phyloP scores from a whole-genome alignment of 805 yeast species.

The Candida silvicultrix region DNA sequence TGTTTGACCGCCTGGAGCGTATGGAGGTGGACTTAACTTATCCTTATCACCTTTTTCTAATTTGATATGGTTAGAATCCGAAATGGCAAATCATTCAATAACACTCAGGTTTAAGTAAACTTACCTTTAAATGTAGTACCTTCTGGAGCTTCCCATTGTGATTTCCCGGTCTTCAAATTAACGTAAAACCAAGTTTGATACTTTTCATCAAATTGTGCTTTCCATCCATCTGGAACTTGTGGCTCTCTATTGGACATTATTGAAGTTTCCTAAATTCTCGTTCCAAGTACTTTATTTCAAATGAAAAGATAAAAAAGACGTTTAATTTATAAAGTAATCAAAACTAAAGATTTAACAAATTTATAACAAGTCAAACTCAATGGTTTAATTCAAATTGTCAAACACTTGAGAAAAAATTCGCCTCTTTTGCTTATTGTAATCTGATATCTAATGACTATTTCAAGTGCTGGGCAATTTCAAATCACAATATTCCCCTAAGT shows the following conservation, averaged over 20 bases:
- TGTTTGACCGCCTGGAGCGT: constrained; percentile 14
- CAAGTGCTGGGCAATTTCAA: not conserved
- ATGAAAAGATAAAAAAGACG: too few species aligned
- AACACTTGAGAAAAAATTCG: too few species aligned
- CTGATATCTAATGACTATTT: not conserved
- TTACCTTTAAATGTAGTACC: constrained; percentile 38
- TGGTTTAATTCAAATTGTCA: too few species aligned
- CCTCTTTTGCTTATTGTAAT: too few species aligned
- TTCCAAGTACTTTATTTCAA: not conserved
- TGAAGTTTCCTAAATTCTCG: not conserved
- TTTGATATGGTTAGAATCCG: too few species aligned
- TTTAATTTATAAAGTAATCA: too few species aligned
- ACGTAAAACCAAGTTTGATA: constrained; percentile 79
- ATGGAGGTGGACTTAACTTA: constrained; percentile 35
- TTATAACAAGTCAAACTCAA: too few species aligned
- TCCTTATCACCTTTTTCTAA: constrained; percentile 1
- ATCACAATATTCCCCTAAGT: not conserved
- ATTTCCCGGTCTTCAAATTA: constrained; percentile 58
- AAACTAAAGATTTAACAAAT: too few species aligned
- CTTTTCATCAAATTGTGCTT: constrained; percentile 64
- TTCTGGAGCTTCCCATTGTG: constrained; percentile 88
- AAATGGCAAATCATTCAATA: too few species aligned
- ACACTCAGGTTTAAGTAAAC: not conserved
- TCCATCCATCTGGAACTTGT: constrained; percentile 62
- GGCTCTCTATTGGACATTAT: constrained; percentile 30